Conservation (phyloP, 345 rosid species). For the Mangifera indica region DNA sequence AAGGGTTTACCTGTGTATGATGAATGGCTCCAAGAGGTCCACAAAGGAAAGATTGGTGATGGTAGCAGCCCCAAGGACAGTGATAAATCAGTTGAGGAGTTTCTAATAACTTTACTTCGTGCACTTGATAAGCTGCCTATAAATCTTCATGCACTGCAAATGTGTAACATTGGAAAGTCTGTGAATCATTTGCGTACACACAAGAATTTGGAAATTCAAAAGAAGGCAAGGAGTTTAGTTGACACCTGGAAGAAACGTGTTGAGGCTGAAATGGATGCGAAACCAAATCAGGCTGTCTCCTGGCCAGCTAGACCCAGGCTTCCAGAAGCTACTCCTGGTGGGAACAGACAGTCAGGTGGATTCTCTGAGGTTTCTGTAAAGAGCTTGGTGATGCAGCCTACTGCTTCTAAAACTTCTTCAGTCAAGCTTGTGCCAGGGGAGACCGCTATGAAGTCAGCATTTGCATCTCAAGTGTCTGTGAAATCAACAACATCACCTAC, state of each 20-base stretch:
- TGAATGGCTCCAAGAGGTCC: conserved; percentile 97
- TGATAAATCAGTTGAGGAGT: conserved; percentile 71
- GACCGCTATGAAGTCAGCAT: conserved; percentile 40
- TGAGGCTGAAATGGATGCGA: conserved; percentile 93
- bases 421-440: conserved; percentile 62
- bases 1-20: conserved; percentile 82
- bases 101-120: conserved; percentile 66
- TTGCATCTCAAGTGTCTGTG: conserved; percentile 52
- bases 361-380: conserved; percentile 58
- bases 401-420: conserved; percentile 58
- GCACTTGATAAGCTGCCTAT: conserved; percentile 93
- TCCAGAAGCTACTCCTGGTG: conserved; percentile 57
- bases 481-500: conserved; percentile 52
- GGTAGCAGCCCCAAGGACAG: conserved; percentile 56
- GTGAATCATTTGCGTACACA: conserved; percentile 84
- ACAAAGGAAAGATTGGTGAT: conserved; percentile 81
- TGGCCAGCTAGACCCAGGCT: conserved; percentile 70
- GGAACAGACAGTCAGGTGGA: conserved; percentile 52
- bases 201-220: conserved; percentile 79
- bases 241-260: conserved; percentile 97
- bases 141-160: conserved; percentile 84
- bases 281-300: conserved; percentile 55
- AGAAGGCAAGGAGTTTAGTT: conserved; percentile 84
- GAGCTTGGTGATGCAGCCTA: conserved; percentile 49
- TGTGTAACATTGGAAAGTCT: conserved; percentile 84